These are phyloP conservation scores for Claviceps africana DNA, from an alignment of 2,329 filamentous ascomycete species.

Conservation along the genomic window DNA sequence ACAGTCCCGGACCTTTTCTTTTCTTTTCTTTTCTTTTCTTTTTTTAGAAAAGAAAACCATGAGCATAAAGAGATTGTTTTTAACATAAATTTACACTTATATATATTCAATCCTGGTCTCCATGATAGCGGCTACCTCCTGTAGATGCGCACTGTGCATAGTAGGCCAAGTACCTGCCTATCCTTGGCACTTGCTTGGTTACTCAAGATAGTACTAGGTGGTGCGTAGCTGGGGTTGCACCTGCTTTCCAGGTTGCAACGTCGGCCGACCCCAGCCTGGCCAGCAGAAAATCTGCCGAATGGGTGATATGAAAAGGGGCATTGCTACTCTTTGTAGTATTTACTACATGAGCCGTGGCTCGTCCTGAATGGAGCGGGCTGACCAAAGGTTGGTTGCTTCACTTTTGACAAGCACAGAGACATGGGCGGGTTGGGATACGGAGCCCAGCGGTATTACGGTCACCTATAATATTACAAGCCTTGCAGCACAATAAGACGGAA, in stretches of 20 bases:
- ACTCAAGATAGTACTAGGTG: no score
- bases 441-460: not conserved
- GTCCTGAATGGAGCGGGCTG: not conserved
- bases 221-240: no score
- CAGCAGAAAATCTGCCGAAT: not conserved
- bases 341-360: not conserved
- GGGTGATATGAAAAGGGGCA: not conserved
- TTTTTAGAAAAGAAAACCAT: no score
- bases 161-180: no score
- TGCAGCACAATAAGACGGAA: not conserved
- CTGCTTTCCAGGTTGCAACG: not conserved
- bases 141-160: no score
- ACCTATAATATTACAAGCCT: not conserved
- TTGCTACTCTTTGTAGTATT: not conserved
- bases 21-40: no score
- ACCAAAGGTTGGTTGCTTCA: not conserved
- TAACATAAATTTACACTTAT: no score
- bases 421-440: not conserved
- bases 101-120: no score
- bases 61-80: no score
- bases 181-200: no score
- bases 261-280: not conserved
- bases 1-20: no score
- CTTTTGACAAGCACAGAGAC: not conserved
- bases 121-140: no score